Evolutionary conservation across 495 filamentous ascomycete genomes (phyloP).

Genomic region (Trypethelium eluteriae): DNA sequence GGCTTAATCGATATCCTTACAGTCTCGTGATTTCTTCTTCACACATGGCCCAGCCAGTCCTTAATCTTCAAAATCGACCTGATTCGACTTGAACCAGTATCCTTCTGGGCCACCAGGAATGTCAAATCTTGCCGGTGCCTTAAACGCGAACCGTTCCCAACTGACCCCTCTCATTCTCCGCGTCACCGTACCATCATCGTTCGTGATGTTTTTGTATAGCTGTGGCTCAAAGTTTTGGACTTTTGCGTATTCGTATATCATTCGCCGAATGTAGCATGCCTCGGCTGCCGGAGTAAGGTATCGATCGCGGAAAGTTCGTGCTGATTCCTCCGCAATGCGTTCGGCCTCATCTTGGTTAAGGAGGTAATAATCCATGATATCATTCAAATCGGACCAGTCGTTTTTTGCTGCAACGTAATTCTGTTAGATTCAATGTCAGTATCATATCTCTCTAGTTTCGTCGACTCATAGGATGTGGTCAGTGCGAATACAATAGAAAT

Average conservation of each 20-base stretch:
- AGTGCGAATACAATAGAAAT: neutral
- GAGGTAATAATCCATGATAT: conserved; percentile 46
- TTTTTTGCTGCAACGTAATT: conserved; percentile 52
- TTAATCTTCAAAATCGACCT: conserved; percentile 9
- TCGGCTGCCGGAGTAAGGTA: conserved; percentile 19
- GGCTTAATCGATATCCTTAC: no score
- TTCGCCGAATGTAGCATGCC: conserved; percentile 16
- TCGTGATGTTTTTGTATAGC: neutral
- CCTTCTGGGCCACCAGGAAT: neutral
- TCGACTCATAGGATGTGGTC: neutral
- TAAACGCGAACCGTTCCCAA: conserved; percentile 9
- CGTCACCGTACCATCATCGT: neutral
- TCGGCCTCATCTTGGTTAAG: conserved; percentile 45
- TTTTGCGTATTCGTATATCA: conserved; percentile 8
- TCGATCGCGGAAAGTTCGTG: conserved; percentile 13
- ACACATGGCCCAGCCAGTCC: neutral
- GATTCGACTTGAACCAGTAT: conserved; percentile 7
- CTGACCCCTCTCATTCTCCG: neutral
- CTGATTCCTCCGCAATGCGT: conserved; percentile 18
- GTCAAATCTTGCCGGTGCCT: neutral
- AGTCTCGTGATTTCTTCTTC: neutral
- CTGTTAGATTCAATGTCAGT: conserved; percentile 19
- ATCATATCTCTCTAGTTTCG: neutral
- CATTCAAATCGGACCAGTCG: conserved; percentile 49
- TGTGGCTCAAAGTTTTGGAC: conserved; percentile 6